A percentile compares a stretch with the other conserved stretches of the same genome.
phyloP scores from a whole-genome alignment of 495 filamentous ascomycete species.

The Jackrogersella multiformis region DNA sequence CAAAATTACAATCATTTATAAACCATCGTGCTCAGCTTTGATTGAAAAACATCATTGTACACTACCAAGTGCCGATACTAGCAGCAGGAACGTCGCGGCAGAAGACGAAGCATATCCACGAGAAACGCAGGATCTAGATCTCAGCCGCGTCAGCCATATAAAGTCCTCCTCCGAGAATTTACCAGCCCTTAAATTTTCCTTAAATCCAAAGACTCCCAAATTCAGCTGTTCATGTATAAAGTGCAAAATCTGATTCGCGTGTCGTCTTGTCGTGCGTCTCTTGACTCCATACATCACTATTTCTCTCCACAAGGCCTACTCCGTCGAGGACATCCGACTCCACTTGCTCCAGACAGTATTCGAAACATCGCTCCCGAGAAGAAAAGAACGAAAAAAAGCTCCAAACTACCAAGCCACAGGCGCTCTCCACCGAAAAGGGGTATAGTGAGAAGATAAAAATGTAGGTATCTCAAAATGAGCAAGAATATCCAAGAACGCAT shows the following conservation, averaged over 20 bases:
- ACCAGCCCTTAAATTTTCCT: conserved; percentile 16
- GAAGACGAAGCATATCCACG: conserved; percentile 29
- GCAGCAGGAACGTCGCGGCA: conserved; percentile 21
- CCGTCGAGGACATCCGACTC: conserved; percentile 2
- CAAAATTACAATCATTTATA: background rate
- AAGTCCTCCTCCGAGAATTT: conserved; percentile 8
- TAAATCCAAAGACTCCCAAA: conserved; percentile 32
- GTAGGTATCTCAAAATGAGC: conserved; percentile 17
- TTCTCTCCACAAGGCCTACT: conserved; percentile 7
- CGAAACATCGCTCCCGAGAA: conserved; percentile 1
- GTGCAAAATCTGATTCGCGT: conserved; percentile 38
- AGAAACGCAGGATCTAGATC: conserved; percentile 19
- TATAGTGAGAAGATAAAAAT: conserved; percentile 39
- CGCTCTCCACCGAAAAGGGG: conserved; percentile 29
- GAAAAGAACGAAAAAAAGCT: conserved; percentile 13
- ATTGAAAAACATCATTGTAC: conserved; percentile 30
- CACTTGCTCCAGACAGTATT: conserved; percentile 1
- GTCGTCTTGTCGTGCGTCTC: conserved; percentile 35
- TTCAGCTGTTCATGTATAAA: conserved; percentile 24
- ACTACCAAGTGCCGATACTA: conserved; percentile 13
- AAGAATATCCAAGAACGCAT: conserved; percentile 27
- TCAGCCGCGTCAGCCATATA: conserved; percentile 10
- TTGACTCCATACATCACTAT: conserved; percentile 18
- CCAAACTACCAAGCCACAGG: conserved; percentile 26
- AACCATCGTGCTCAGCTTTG: background rate